Conservation (phyloP, 768 basidiomycete genomes). For the Boletus fagicola region DNA sequence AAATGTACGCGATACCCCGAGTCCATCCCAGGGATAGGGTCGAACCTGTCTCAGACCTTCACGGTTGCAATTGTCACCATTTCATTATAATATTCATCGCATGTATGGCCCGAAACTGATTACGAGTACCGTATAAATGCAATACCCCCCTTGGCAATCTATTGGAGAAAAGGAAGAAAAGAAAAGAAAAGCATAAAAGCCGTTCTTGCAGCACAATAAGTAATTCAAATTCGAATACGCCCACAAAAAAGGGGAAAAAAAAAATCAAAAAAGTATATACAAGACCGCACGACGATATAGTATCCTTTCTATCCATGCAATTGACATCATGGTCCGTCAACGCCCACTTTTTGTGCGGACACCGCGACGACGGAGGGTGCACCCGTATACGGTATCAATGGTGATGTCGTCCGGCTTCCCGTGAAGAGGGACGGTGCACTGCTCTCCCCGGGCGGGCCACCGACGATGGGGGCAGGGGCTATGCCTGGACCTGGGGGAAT, state of each 20-base stretch:
- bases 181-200: constrained; percentile 1
- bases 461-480: constrained; percentile 18
- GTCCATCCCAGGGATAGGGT: not conserved
- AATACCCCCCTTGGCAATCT: constrained; percentile 2
- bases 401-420: constrained; percentile 21
- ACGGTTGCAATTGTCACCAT: not conserved
- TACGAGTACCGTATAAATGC: constrained; percentile 6
- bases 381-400: constrained; percentile 23
- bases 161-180: not conserved
- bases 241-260: not conserved
- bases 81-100: constrained; percentile 10
- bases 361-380: constrained; percentile 3
- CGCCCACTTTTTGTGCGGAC: constrained; percentile 18
- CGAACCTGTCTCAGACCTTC: not conserved
- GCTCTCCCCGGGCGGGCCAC: constrained; percentile 12
- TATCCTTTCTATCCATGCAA: not conserved
- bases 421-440: constrained; percentile 10
- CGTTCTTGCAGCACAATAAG: not conserved
- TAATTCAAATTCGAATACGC: not conserved
- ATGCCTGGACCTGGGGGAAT: constrained; percentile 30
- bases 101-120: not conserved
- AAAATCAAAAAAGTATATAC: not conserved
- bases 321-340: constrained; percentile 19
- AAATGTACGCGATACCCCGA: not conserved
- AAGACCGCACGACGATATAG: not conserved